These are phyloP conservation scores for Euphrasia arctica DNA, from an alignment of 305 asterid species.

Conservation along the genomic window DNA sequence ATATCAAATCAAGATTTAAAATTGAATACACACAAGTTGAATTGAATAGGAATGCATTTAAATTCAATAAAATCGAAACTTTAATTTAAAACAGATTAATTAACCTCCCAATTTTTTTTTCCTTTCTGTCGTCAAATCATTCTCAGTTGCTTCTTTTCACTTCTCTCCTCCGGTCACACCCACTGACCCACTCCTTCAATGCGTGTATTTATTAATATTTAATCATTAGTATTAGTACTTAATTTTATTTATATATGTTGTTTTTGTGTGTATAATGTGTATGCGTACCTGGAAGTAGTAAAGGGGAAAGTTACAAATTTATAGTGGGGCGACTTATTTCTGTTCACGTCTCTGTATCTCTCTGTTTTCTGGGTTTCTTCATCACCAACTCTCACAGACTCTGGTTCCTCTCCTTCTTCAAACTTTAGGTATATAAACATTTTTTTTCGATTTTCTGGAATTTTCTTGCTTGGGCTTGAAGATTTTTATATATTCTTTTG, in stretches of 20 bases:
- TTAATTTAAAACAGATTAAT: constrained; percentile 10
- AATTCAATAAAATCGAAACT: background rate
- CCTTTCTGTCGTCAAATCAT: constrained; percentile 24
- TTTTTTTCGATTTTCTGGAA: background rate
- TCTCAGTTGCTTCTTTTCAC: constrained; percentile 10
- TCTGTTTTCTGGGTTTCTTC: constrained; percentile 10
- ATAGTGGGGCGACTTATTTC: constrained; percentile 17
- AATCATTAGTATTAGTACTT: too few relatives aligned
- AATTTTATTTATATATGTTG: too few relatives aligned
- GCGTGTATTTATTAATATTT: background rate
- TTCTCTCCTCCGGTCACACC: constrained; percentile 11
- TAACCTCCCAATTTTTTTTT: constrained; percentile 20
- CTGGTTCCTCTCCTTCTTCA: background rate
- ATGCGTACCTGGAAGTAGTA: constrained; percentile 6
- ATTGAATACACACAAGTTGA: constrained; percentile 4
- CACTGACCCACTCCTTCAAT: background rate
- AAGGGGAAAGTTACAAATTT: constrained; percentile 14
- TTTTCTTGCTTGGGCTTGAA: constrained; percentile 16
- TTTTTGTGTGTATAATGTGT: background rate
- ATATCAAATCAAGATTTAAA: constrained; percentile 28
- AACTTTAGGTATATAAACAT: background rate
- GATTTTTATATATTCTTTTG: background rate
- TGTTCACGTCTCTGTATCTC: constrained; percentile 31
- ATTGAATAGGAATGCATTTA: background rate
- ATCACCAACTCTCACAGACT: background rate